Evolutionary conservation across 1,284 basidiomycete species (phyloP).

Genomic region (Sanghuangporus baumii): DNA sequence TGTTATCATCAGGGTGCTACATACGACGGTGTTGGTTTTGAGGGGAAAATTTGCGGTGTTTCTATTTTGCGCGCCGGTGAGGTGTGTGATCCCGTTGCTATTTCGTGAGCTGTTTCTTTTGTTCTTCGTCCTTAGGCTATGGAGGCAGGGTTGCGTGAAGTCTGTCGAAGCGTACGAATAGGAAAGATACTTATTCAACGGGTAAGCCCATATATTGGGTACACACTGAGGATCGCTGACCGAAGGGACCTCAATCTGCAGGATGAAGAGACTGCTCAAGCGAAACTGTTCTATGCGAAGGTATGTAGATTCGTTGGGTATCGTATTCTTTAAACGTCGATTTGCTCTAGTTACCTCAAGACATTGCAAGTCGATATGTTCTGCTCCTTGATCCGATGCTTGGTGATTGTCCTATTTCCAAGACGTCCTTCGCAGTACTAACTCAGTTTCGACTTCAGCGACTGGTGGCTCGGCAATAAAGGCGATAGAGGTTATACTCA

Average conservation of each 20-base stretch:
- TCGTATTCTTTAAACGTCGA: conserved; percentile 18
- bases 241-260: conserved; percentile 26
- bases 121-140: conserved; percentile 56
- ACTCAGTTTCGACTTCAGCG: conserved; percentile 40
- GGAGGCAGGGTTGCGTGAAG: conserved; percentile 91
- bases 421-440: neutral
- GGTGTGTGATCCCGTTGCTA: conserved; percentile 34
- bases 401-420: conserved; percentile 42
- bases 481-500: conserved; percentile 90
- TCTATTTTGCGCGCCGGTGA: conserved; percentile 88
- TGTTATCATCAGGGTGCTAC: conserved; percentile 52
- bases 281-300: conserved; percentile 89
- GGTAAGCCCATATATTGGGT: conserved; percentile 36
- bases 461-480: conserved; percentile 98
- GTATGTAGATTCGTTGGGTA: conserved; percentile 31
- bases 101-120: neutral
- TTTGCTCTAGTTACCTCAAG: conserved; percentile 77
- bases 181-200: conserved; percentile 94
- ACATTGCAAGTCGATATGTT: conserved; percentile 89
- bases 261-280: conserved; percentile 89
- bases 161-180: conserved; percentile 87
- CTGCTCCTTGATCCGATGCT: conserved; percentile 97
- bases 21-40: conserved; percentile 87
- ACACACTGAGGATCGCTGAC: conserved; percentile 4
- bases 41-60: conserved; percentile 93